Evolutionary conservation across 257 asterid genomes (phyloP).

Genomic region (Solanum appendiculatum): DNA sequence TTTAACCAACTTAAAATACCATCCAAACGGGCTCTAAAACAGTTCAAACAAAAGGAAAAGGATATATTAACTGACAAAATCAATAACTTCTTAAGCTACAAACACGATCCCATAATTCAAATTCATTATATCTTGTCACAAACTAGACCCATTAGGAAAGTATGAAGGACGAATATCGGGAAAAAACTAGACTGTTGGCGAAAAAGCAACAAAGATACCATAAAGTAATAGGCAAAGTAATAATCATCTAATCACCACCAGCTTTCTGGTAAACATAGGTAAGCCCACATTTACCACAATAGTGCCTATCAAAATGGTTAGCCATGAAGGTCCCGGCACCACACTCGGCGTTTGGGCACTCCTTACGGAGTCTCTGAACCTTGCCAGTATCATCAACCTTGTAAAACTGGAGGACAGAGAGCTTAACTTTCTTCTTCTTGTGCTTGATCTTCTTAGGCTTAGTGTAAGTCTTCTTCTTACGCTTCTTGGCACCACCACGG

Average conservation of each 20-base stretch:
- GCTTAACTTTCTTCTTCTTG: slow-evolving; percentile 31
- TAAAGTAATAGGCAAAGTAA: not conserved
- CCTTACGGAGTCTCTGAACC: not conserved
- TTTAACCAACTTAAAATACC: too few species aligned
- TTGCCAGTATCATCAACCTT: not conserved
- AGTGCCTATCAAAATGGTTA: slow-evolving; percentile 26
- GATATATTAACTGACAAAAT: too few species aligned
- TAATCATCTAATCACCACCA: slow-evolving; percentile 11
- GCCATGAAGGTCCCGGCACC: slow-evolving; percentile 5
- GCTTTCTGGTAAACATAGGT: slow-evolving; percentile 33
- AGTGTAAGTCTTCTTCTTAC: slow-evolving; percentile 35
- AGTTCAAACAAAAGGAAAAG: too few species aligned
- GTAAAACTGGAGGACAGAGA: slow-evolving; percentile 5
- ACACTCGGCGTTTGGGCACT: not conserved
- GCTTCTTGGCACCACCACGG: slow-evolving; percentile 27
- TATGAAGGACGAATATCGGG: not conserved
- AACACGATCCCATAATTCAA: not conserved
- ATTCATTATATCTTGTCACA: not conserved
- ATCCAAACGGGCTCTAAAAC: too few species aligned
- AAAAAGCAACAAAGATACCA: not conserved
- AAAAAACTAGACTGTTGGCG: not conserved
- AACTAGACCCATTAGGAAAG: not conserved
- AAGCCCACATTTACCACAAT: slow-evolving; percentile 29
- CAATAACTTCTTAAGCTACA: not conserved
- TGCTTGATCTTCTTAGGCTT: slow-evolving; percentile 34